Evolutionary conservation across 768 basidiomycete species (phyloP), one percentile per base, ranked within the genome.

Genomic region (Grammothele lineata): DNA sequence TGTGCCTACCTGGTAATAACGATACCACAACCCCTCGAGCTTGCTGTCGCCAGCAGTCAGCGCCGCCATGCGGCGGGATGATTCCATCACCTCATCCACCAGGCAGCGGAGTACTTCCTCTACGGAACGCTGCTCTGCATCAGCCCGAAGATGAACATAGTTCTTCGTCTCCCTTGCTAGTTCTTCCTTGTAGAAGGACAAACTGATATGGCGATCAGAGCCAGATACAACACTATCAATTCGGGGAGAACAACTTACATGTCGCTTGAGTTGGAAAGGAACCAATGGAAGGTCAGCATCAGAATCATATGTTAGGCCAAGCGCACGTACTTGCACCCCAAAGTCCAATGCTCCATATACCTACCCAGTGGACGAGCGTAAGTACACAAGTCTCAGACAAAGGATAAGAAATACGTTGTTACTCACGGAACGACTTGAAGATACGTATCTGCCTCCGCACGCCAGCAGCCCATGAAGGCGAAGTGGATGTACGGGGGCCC

Each of bases 361-460:
- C 47, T 48, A 36, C 3, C 27, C 10, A 9, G 18, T 17, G 5
- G 2, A 15, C n/a, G n/a, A 30, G 14, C n/a, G n/a, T n/a, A n/a
- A n/a, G n/a, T n/a, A n/a, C n/a, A 30, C 24, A 6, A 0, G 10
- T 40, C 27, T 15, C 4, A 19, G 2, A 27, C 12, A 18, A 36
- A 32, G 9, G 21, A 8, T n/a, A n/a, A n/a, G n/a, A n/a, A 21
- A 15, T 17, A 36, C 17, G 25, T 12, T 14, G n/a, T 1, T 7
- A 42, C 57, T 55, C 23, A 59, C 60, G 70, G 72, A 30, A 74
- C 50, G 18, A 64, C 62, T 48, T 72, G 71, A 12, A 66, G 57
- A 34, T 70, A 72, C 9, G 56, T 46, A 18, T 49, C 48, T 11
- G 70, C 23, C 3, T 52, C 42, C 9, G 47, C 35, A 5, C 67